Evolutionary conservation across 2,329 filamentous ascomycete genomes (phyloP).

Genomic region (Penicillium rolfsii): DNA sequence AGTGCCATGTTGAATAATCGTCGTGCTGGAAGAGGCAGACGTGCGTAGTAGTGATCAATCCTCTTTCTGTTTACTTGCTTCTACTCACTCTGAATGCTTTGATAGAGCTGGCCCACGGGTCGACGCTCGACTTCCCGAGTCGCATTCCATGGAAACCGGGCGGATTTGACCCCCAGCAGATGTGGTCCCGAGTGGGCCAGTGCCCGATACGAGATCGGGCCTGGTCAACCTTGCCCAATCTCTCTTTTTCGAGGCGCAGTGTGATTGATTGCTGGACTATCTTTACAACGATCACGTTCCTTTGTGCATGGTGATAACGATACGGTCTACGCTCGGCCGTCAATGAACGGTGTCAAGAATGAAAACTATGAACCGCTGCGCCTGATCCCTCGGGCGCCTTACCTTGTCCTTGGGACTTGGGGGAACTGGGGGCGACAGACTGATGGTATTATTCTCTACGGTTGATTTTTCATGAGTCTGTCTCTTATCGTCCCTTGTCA

Average conservation of each 20-base stretch:
- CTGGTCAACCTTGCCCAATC: not conserved
- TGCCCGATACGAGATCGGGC: conserved; percentile 3
- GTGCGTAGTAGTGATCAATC: not conserved
- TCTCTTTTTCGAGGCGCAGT: not conserved
- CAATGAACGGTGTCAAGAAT: not conserved
- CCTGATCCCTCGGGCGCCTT: not conserved
- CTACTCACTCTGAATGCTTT: not conserved
- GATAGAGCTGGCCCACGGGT: conserved; percentile 1
- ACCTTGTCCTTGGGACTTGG: not conserved
- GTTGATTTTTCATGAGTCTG: not conserved
- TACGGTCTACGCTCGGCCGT: too few species aligned
- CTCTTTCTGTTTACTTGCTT: not conserved
- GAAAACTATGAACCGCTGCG: not conserved
- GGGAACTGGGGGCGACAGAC: not conserved
- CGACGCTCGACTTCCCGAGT: not conserved
- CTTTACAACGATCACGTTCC: not conserved
- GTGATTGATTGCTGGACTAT: not conserved
- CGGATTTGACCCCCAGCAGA: not conserved
- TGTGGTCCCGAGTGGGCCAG: conserved; percentile 4
- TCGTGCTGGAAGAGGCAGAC: not conserved
- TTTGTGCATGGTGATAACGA: not conserved
- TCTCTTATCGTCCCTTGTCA: not conserved
- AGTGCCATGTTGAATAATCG: not conserved
- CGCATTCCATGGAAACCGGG: conserved; percentile 5
- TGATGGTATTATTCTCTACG: not conserved